Base-by-base conservation (phyloP, 2,329 filamentous ascomycete genomes). In the Passalora sequoiae region DNA sequence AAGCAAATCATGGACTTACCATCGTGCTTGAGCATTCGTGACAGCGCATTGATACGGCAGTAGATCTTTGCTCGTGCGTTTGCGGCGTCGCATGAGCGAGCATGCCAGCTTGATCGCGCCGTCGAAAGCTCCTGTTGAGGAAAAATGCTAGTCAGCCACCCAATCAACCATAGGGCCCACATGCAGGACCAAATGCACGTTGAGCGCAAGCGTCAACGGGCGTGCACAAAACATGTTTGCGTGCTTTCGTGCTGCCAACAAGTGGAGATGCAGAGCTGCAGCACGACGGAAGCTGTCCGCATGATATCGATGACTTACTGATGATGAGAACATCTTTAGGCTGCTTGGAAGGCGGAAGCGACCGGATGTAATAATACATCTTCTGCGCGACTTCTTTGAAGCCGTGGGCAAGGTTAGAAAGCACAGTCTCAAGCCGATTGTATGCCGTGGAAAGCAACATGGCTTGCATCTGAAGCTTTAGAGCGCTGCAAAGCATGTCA, bases 381-480 rank as follows among this genome's bases (percentile, higher is more conserved):
- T 91, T 94, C 68, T 79, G 80, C 6, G 87, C 89, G 5, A 85
- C 81, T 63, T 94, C 87, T 13, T 71, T 58, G 57, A 96, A 91
- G 22, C 80, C 81, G n/a, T 75, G 74, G 57, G 83, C 78, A 3
- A 96, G 69, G 55, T 92, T 94, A n/a, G 68, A 65, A 4, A 91
- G 70, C 9, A 92, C 84, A 0, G 81, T 86, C 3, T 62, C 54
- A 6, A 76, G 61, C 3, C 80, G 77, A 67, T 97, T 97, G 69
- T 91, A 82, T 3, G 73, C 67, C 4, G 85, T 86, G 63, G 94
- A 88, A 56, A 86, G 83, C 62, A 88, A 85, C 81, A 94, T 89
- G 38, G 80, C 72, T 56, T 92, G 85, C 39, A 89, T 82, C 61
- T 94, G 87, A 40, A 92, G 80, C 63, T 89, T 89, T 71, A 97